A percentile compares a stretch with the other conserved stretches of the same genome.
These are phyloP conservation scores for Plasmopara muralis DNA, from an alignment of 352 stramenopile species.

Conservation along the genomic window DNA sequence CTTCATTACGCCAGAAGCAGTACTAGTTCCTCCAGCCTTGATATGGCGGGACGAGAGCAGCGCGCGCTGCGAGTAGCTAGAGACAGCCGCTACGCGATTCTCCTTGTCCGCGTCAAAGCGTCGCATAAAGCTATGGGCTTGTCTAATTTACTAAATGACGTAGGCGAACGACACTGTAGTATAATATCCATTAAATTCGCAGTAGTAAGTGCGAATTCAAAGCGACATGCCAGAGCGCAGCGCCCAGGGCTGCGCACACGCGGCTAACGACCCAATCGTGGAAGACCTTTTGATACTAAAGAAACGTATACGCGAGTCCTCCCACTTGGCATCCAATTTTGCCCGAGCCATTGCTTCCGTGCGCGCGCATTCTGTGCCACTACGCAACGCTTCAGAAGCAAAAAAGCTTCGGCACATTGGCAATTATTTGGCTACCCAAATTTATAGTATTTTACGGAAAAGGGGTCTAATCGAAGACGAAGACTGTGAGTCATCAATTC, in stretches of 20 bases:
- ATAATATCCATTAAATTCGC: background rate
- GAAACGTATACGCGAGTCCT: conserved; percentile 49
- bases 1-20: conserved; percentile 21
- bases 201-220: background rate
- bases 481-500: background rate
- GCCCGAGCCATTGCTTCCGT: conserved; percentile 61
- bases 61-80: conserved; percentile 16
- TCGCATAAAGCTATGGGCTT: conserved; percentile 30
- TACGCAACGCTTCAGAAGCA: conserved; percentile 49
- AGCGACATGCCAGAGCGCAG: conserved; percentile 13
- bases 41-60: conserved; percentile 19
- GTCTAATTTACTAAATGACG: conserved; percentile 1
- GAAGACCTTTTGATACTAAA: conserved; percentile 61
- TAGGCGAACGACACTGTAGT: background rate
- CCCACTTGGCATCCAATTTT: conserved; percentile 61
- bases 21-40: conserved; percentile 5
- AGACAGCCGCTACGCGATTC: conserved; percentile 30
- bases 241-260: conserved; percentile 42
- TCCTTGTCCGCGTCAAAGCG: conserved; percentile 66
- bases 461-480: conserved; percentile 14
- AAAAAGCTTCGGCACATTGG: conserved; percentile 67
- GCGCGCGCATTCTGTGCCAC: conserved; percentile 34
- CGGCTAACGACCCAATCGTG: conserved; percentile 61
- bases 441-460: conserved; percentile 66
- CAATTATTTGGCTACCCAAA: conserved; percentile 84